Evolutionary conservation across 2,329 filamentous ascomycete genomes (phyloP), one percentile per base, ranked within the genome.

Genomic region (Fusarium cyanostomum): DNA sequence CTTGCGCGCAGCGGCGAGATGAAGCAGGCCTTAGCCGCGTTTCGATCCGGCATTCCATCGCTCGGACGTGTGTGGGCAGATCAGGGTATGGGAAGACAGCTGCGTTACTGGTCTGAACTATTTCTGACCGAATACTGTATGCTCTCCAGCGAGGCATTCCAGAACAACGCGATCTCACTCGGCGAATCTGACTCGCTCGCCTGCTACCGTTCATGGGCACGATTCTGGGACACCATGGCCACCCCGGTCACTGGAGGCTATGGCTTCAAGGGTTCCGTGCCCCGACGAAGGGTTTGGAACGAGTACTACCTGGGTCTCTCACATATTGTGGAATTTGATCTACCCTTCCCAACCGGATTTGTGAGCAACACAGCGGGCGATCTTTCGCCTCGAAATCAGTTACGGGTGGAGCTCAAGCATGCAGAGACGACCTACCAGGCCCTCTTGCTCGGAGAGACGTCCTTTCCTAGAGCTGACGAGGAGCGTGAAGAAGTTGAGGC

Each of bases 271-370:
- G 84, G 86, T 16, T 77, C 84, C 9, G 82, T 89, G 15, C 83
- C 86, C 27, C 81, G 90, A 62, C 83, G 90, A 61, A 80, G 86
- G 35, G 87, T 96, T 39, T 97, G 94, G 94, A 88, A 86, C 69
- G 87, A 92, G 62, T 97, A 97, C 75, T 97, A 97, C 73, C 79
- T 86, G 39, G 86, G 90, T 1, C 79, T 97, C 15, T 96, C 93
- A 2, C 82, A 82, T n/a, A 86, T 96, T 31, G 76, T 97, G 7
- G 88, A 89, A 68, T 79, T 86, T 51, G 85, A 87, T 56, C 72
- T 91, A 18, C 80, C 87, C 0, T 91, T 87, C 49, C 82, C 85
- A 1, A 80, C 81, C 0, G 84, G 80, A 5, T 77, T 82, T 61
- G 64, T 79, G 51, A 70, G 74, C 63, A 71, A 77, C 39, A 72